A percentile compares a stretch with the other conserved stretches of the same genome.
phyloP scores from a whole-genome alignment of 2,329 filamentous ascomycete genomes.

The Pseudogymnoascus sp. region DNA sequence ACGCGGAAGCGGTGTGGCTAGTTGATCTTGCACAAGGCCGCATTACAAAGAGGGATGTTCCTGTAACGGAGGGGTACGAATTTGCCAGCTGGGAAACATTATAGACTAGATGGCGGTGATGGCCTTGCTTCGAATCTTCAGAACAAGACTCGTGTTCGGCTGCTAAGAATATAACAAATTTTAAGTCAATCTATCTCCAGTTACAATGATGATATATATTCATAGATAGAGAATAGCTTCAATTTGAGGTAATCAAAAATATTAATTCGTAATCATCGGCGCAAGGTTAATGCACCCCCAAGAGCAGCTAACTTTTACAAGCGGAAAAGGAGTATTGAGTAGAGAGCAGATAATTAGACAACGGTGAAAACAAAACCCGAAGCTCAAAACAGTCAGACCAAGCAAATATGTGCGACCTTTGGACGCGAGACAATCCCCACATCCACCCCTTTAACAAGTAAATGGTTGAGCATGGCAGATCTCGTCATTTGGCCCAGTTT shows the following conservation, averaged over 20 bases:
- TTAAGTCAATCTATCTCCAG: constrained; percentile 4
- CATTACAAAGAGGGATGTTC: constrained; percentile 32
- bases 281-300: background rate
- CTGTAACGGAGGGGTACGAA: constrained; percentile 35
- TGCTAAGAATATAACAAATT: background rate
- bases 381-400: background rate
- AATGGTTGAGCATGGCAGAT: background rate
- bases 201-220: constrained; percentile 12
- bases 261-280: constrained; percentile 7
- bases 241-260: constrained; percentile 10
- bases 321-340: constrained; percentile 1
- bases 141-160: background rate
- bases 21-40: constrained; percentile 42
- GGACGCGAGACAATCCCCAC: background rate
- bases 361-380: background rate
- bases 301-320: constrained; percentile 8
- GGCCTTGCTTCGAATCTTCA: background rate
- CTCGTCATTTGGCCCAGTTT: background rate
- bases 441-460: background rate
- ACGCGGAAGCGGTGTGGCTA: constrained; percentile 73
- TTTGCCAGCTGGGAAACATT: constrained; percentile 25
- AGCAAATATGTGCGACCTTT: background rate
- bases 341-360: constrained; percentile 9
- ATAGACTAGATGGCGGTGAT: constrained; percentile 17
- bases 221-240: constrained; percentile 10